Evolutionary conservation across 495 filamentous ascomycete species (phyloP).

Genomic region (Podospora pseudoanserina): DNA sequence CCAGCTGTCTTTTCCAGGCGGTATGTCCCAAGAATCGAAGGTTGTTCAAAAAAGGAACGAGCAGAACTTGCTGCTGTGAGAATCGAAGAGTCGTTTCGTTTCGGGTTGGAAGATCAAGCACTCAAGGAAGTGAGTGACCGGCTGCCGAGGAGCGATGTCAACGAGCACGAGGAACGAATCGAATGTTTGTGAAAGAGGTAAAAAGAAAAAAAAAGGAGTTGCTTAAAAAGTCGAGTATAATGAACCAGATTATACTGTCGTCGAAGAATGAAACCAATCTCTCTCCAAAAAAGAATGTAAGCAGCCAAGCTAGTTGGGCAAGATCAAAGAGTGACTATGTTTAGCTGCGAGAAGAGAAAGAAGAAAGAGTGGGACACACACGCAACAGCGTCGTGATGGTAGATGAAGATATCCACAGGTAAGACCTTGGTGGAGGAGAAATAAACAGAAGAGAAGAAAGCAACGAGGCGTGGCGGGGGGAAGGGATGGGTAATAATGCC

Average conservation of each 20-base stretch:
- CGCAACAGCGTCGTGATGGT: conserved; percentile 46
- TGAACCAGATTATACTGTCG: conserved; percentile 44
- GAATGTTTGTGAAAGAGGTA: conserved; percentile 20
- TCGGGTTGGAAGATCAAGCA: conserved; percentile 16
- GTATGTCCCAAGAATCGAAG: conserved; percentile 33
- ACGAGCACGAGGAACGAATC: conserved; percentile 20
- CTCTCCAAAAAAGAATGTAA: conserved; percentile 51
- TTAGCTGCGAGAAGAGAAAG: conserved; percentile 52
- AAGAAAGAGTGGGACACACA: conserved; percentile 40
- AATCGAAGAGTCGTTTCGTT: conserved; percentile 32
- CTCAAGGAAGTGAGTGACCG: conserved; percentile 22
- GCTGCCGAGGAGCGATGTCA: conserved; percentile 22
- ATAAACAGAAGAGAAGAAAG: conserved; percentile 38
- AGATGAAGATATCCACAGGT: conserved; percentile 37
- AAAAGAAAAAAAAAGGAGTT: conserved; percentile 18
- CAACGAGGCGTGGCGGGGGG: conserved; percentile 30
- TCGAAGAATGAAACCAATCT: conserved; percentile 35
- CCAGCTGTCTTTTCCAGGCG: conserved; percentile 28
- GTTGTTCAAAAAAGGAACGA: conserved; percentile 20
- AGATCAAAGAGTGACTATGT: conserved; percentile 51
- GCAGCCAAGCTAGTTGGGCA: conserved; percentile 58
- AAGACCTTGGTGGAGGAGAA: conserved; percentile 38
- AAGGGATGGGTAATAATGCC: conserved; percentile 36
- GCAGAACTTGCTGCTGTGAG: conserved; percentile 37
- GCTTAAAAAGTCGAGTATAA: conserved; percentile 30